Conservation (phyloP, 2,329 filamentous ascomycete species). For the Aspergillus sp. region DNA sequence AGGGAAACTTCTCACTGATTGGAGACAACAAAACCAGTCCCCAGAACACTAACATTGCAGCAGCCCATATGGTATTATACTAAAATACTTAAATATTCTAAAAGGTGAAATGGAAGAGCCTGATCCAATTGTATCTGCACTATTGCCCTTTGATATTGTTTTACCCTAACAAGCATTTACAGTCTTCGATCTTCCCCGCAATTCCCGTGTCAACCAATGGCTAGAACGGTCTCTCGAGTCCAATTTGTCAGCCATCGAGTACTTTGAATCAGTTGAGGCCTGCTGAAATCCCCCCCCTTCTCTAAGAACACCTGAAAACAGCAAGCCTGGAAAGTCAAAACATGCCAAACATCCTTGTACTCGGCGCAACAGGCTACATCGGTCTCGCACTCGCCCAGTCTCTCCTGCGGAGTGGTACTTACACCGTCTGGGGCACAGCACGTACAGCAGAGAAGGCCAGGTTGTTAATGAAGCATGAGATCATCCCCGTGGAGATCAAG, state of each 20-base stretch:
- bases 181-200: not conserved
- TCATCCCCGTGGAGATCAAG: not conserved
- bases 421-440: not conserved
- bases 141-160: not conserved
- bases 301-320: not conserved
- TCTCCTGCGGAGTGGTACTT: not conserved
- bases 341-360: not conserved
- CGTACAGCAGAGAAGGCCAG: not conserved
- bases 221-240: not conserved
- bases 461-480: not conserved
- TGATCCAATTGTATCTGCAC: not conserved
- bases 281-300: too few species aligned
- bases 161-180: not conserved
- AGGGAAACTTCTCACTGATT: too few species aligned
- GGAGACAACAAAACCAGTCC: too few species aligned
- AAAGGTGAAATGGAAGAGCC: not conserved
- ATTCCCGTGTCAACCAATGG: not conserved
- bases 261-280: too few species aligned
- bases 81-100: not conserved
- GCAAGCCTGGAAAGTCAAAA: too few species aligned
- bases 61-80: too few species aligned
- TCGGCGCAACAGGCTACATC: not conserved
- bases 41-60: too few species aligned
- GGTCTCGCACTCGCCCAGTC: not conserved
- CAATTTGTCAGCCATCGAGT: not conserved